A percentile compares a stretch with the other conserved stretches of the same genome.
These are phyloP conservation scores for Brassica balearica DNA, from an alignment of 441 rosid genomes.

Conservation along the genomic window DNA sequence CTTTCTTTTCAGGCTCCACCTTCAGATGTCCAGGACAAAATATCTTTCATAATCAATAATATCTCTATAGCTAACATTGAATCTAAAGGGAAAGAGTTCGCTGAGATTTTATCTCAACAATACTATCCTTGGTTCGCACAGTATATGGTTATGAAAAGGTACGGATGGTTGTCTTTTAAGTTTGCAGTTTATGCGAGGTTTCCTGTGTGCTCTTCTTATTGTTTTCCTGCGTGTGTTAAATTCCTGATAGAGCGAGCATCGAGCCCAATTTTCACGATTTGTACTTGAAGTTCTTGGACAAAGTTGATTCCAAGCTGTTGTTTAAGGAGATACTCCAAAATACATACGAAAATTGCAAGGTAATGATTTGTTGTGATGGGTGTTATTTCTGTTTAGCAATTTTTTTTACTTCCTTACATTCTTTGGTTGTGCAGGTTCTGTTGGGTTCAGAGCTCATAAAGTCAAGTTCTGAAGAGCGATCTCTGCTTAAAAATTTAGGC, in stretches of 20 bases:
- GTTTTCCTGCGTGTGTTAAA: constrained; percentile 22
- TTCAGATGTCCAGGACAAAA: constrained; percentile 77
- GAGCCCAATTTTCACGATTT: constrained; percentile 90
- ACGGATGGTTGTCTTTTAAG: background rate
- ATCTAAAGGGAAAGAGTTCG: constrained; percentile 72
- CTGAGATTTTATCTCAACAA: constrained; percentile 72
- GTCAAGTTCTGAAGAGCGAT: constrained; percentile 88
- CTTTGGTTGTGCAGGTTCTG: constrained; percentile 64
- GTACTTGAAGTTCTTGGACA: constrained; percentile 89
- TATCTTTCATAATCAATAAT: constrained; percentile 79
- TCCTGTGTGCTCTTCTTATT: constrained; percentile 15
- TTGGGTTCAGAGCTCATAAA: constrained; percentile 90
- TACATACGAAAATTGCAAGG: constrained; percentile 92
- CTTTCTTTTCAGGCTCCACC: constrained; percentile 68
- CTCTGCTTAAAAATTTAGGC: constrained; percentile 48
- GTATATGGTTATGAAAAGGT: constrained; percentile 98
- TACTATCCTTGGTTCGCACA: constrained; percentile 89
- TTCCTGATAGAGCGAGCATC: constrained; percentile 73
- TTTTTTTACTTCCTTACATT: background rate
- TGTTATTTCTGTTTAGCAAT: constrained; percentile 15
- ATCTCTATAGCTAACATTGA: constrained; percentile 75
- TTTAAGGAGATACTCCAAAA: constrained; percentile 80
- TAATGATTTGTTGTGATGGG: constrained; percentile 43
- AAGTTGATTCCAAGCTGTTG: constrained; percentile 71
- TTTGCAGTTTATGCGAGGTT: background rate